Conservation (phyloP, 2,329 filamentous ascomycete species). For the Coleophoma cylindrospora region DNA sequence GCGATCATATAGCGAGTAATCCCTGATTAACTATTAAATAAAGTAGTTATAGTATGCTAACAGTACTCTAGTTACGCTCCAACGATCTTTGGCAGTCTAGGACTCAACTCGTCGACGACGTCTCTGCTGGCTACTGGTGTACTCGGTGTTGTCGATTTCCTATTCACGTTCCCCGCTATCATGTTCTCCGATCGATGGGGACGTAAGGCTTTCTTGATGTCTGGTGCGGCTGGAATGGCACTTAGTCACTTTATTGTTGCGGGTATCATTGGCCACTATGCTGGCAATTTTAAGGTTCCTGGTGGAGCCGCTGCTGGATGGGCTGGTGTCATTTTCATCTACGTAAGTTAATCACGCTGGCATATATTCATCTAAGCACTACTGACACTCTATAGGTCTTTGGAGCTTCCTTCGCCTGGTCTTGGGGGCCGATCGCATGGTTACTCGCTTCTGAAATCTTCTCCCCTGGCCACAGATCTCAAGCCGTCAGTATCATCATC, state of each 20-base stretch:
- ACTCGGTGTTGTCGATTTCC: conserved; percentile 62
- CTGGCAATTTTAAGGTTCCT: background rate
- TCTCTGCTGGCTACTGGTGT: conserved; percentile 63
- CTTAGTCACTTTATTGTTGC: conserved; percentile 60
- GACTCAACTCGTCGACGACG: conserved; percentile 33
- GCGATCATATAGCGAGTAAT: conserved; percentile 39
- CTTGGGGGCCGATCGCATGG: conserved; percentile 54
- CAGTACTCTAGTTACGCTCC: conserved; percentile 39
- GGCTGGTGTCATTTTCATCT: conserved; percentile 27
- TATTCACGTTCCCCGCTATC: conserved; percentile 59
- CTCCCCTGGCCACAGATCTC: conserved; percentile 36
- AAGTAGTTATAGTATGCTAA: background rate
- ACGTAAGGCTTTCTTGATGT: conserved; percentile 51
- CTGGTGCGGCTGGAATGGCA: conserved; percentile 60
- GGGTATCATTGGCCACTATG: conserved; percentile 43
- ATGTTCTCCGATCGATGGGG: conserved; percentile 58
- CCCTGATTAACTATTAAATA: conserved; percentile 9
- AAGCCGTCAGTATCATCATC: conserved; percentile 26
- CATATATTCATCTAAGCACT: background rate
- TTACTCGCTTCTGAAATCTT: conserved; percentile 68
- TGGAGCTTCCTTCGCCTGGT: conserved; percentile 12
- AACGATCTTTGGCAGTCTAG: conserved; percentile 46
- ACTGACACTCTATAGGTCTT: conserved; percentile 9
- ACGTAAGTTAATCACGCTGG: background rate
- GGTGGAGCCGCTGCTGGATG: conserved; percentile 24